Evolutionary conservation across 2,329 filamentous ascomycete species (phyloP), one percentile per base, ranked within the genome.

Genomic region (Teratosphaeria nubilosa): DNA sequence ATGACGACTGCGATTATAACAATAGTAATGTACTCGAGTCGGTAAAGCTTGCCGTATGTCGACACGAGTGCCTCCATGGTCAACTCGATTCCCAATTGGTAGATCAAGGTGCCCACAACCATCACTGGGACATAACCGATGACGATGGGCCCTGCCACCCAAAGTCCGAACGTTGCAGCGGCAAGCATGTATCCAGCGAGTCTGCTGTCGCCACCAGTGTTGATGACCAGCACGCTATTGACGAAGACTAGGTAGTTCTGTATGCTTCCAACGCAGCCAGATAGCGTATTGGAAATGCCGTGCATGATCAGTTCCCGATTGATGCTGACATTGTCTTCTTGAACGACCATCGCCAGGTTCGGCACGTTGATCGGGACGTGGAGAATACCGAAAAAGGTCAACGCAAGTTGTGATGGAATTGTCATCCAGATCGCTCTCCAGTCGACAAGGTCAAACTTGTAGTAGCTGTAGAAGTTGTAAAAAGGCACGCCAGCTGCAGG

Each of bases 281-380:
- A 97, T 11, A 97, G 66, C 20, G 91, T 87, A 73, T 99, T 99
- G 1, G 92, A 96, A 64, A 94, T 83, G 1, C 94, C 94, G 68
- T 99, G 94, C 51, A 95, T 85, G 68, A 91, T 90, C 24, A 99
- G 79, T 72, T 99, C 94, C 62, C 88, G 85, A 69, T 99, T 90
- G 54, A 99, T 83, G 69, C 95, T 86, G 31, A 95, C 82, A 69
- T 97, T 88, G 70, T 99, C 94, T 72, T 97, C 91, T 51, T 91
- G 90, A 4, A 88, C 90, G 32, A 90, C 91, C 54, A 96, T 86
- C 0, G 90, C 94, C 59, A 99, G 77, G 2, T 94, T 94, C 2
- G 94, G 94, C 4, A 99, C 91, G 68, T 99, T 99, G 75, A 99
- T 99, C 0, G 94, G 94, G 2, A 99, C 94, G 70, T 99, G 94